A percentile compares a stretch with the other conserved stretches of the same genome.
phyloP scores from a whole-genome alignment of 345 rosid genomes.

The Turnera subulata region DNA sequence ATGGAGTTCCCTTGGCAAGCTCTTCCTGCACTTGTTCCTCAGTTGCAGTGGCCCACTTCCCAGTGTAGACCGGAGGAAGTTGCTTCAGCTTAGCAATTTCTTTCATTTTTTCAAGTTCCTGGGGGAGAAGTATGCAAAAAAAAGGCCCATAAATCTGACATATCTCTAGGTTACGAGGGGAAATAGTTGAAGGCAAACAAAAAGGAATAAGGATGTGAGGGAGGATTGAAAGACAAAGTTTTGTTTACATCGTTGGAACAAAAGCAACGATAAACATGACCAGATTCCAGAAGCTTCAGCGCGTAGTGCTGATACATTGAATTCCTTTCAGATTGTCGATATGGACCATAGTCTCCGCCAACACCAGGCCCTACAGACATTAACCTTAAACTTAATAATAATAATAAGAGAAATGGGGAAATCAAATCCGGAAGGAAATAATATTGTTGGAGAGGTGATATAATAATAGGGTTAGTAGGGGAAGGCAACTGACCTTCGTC shows the following conservation, averaged over 20 bases:
- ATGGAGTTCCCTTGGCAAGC: conserved; percentile 74
- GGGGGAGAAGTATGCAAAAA: conserved; percentile 8
- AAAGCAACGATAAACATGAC: conserved; percentile 86
- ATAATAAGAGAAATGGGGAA: not conserved
- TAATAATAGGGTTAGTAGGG: no score
- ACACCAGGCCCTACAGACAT: conserved; percentile 72
- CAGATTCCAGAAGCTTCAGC: conserved; percentile 73
- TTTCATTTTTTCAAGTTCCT: conserved; percentile 97
- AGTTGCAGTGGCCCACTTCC: conserved; percentile 80
- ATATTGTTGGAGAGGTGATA: no score
- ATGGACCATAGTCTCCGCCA: conserved; percentile 84
- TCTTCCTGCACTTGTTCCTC: conserved; percentile 66
- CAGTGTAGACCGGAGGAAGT: conserved; percentile 78
- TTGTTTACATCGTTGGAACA: conserved; percentile 77
- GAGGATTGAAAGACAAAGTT: not conserved
- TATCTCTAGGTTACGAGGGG: not conserved
- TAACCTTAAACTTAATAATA: no score
- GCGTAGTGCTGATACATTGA: conserved; percentile 70
- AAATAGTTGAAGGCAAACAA: no score
- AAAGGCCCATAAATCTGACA: conserved; percentile 3
- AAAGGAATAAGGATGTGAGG: no score
- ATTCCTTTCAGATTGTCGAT: conserved; percentile 92
- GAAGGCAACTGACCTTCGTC: conserved; percentile 65
- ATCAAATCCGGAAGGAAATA: no score
- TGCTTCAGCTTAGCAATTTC: conserved; percentile 66